Evolutionary conservation across 495 filamentous ascomycete genomes (phyloP), one percentile per base, ranked within the genome.

Genomic region (Tuber borchii): DNA sequence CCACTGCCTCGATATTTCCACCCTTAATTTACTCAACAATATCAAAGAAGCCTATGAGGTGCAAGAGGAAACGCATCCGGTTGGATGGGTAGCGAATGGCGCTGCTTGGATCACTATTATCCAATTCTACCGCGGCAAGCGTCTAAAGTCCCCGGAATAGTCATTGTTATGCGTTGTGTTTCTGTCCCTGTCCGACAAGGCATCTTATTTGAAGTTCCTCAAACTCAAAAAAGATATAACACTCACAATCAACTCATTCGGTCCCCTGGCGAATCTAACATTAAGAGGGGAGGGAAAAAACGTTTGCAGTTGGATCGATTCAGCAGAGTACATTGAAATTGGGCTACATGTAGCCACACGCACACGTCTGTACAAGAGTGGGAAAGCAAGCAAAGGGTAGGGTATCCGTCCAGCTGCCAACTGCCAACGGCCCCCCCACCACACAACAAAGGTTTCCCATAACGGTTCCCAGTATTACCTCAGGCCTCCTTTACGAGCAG

Each of bases 361-460:
- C 14, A 31, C 12, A 65, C 14, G 12, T 31, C 51, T 56, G 51
- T 56, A 56, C 51, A 0, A 56, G 51, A 56, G 51, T 56, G 51
- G 51, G 51, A 65, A 65, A 31, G n/a, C 56, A 65, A 65, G 51
- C 51, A 31, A 65, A 65, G 56, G 56, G 56, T 65, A 65, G n/a
- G 12, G 56, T 65, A 65, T n/a, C 56, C 26, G 56, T 31, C 56
- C 56, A 65, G 14, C 26, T 65, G n/a, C n/a, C 56, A 65, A 31
- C 56, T 31, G 26, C 56, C n/a, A 65, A 65, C 56, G n/a, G 56
- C 56, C 56, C 56, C 51, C 56, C 56, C n/a, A 65, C 56, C n/a
- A 65, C 56, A 65, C 56, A 65, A 31, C n/a, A 65, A 65, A 65
- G 31, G 56, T 65, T 31, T 65, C 26, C 56, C 56, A 65, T 65